These are phyloP conservation scores for Wickerhamiella vanderwaltii DNA, from an alignment of 805 yeast genomes.

Conservation along the genomic window DNA sequence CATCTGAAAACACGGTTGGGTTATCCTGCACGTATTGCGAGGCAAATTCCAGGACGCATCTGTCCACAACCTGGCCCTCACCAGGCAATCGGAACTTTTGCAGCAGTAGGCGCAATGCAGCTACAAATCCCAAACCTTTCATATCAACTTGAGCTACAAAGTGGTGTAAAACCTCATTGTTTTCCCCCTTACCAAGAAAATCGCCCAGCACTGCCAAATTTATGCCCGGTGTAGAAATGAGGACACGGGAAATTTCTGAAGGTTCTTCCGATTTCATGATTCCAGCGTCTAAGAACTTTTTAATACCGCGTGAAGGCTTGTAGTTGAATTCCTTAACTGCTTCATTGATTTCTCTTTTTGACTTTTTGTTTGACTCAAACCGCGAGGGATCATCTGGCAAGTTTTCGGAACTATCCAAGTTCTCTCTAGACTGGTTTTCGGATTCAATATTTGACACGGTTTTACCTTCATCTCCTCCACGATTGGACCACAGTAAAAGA, in stretches of 20 bases:
- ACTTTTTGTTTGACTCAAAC: constrained; percentile 71
- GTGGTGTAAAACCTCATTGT: constrained; percentile 78
- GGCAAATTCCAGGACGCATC: constrained; percentile 94
- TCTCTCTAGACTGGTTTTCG: neutral
- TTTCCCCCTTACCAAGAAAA: constrained; percentile 79
- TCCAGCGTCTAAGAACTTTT: constrained; percentile 45
- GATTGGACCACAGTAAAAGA: constrained; percentile 76
- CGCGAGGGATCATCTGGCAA: constrained; percentile 58
- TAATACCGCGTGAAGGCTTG: constrained; percentile 73
- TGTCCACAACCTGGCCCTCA: constrained; percentile 93
- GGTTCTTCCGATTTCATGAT: constrained; percentile 56
- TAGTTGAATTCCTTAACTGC: constrained; percentile 70
- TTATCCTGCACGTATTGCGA: constrained; percentile 82
- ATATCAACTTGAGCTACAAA: constrained; percentile 86
- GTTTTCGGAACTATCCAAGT: neutral
- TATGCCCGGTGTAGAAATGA: constrained; percentile 55
- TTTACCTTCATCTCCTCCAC: constrained; percentile 28
- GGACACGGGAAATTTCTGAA: constrained; percentile 56
- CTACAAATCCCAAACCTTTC: constrained; percentile 54
- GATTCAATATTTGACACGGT: neutral
- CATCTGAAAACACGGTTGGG: constrained; percentile 70
- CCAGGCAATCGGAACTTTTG: constrained; percentile 93
- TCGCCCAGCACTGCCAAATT: constrained; percentile 84
- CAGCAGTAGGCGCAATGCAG: constrained; percentile 69
- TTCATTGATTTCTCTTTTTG: constrained; percentile 70